A percentile compares a stretch with the other conserved stretches of the same genome.
Conservation (phyloP, 768 basidiomycete genomes). For the Lenzites betulinus region DNA sequence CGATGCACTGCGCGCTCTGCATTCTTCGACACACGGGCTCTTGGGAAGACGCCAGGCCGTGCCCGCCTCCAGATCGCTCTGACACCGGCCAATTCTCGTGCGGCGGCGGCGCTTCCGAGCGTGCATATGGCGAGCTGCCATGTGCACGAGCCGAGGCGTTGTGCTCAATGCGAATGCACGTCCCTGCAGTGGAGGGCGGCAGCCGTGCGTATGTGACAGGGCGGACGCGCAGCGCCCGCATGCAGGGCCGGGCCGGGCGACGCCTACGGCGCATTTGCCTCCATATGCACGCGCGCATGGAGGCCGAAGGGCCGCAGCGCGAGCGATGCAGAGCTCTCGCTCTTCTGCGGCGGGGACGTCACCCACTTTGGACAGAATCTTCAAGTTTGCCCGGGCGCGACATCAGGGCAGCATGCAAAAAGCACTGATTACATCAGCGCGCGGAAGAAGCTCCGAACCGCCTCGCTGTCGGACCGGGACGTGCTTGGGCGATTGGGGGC, state of each 20-base stretch:
- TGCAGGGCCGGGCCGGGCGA: background rate
- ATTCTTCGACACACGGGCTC: background rate
- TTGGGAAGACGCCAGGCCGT: background rate
- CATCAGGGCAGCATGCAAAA: too few relatives aligned
- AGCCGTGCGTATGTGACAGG: constrained; percentile 3
- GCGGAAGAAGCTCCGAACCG: constrained; percentile 4
- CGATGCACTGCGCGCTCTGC: constrained; percentile 4
- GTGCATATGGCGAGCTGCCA: constrained; percentile 3
- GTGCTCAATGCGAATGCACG: background rate
- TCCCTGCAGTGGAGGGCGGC: background rate
- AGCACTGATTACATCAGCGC: constrained; percentile 6
- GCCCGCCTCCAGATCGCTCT: background rate
- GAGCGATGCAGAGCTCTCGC: too few relatives aligned
- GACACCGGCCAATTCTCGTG: background rate
- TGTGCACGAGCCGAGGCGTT: background rate
- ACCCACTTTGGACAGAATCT: background rate
- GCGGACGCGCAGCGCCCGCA: background rate
- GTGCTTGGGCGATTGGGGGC: background rate
- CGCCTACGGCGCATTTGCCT: background rate
- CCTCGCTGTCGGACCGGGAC: constrained; percentile 13
- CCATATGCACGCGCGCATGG: background rate
- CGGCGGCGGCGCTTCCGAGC: constrained; percentile 1
- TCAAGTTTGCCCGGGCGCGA: too few relatives aligned
- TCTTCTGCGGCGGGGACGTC: background rate
- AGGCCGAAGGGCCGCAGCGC: too few relatives aligned